Base-by-base conservation (phyloP, 805 yeast genomes). In the Starmerella roubikii region DNA sequence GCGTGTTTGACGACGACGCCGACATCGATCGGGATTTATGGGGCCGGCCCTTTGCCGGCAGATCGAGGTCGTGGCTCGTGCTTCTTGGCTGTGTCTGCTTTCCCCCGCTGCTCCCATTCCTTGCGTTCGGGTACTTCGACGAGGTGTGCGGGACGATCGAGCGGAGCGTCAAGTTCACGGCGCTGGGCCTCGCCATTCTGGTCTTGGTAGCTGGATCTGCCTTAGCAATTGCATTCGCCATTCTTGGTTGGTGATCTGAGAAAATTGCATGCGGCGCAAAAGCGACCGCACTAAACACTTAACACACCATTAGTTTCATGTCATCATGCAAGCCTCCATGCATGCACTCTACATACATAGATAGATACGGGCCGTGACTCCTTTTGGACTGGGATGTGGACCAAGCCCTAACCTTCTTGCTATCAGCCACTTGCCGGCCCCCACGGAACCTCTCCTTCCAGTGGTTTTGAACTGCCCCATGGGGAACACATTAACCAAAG, bases 181-280 rank as follows among this genome's bases (percentile, higher is more conserved):
- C 65, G 15, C 39, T 65, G 28, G 35, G 39, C 1, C 45, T 67
- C 8, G 68, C 67, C 2, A 39, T 42, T 8, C 17, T 54, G 7
- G 46, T 53, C 2, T 49, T 62, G 4, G 41, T 64, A 17, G 72
- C 66, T 0, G 61, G 68, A 47, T 55, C 68, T 23, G 67, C 67
- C 15, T 59, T 67, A 25, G 74, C 73, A 1, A 56, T 69, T 34
- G 71, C 66, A 5, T 64, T 68, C 32, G 70, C 71, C 2, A 45
- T 64, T 13, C 36, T 54, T 5, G 37, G 43, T 18, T 33, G 30
- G 30, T 33, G 16, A 24, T 11, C 17, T n/a, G n/a, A n/a, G n/a
- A n/a, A n/a, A n/a, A n/a, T n/a, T n/a, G 16, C 15, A 27, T 15
- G 7, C 30, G 6, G 26, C 26, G 26, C 26, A 23, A 9, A 9